Evolutionary conservation across 2,329 filamentous ascomycete genomes (phyloP).

Genomic region (Colletotrichum tofieldiae): DNA sequence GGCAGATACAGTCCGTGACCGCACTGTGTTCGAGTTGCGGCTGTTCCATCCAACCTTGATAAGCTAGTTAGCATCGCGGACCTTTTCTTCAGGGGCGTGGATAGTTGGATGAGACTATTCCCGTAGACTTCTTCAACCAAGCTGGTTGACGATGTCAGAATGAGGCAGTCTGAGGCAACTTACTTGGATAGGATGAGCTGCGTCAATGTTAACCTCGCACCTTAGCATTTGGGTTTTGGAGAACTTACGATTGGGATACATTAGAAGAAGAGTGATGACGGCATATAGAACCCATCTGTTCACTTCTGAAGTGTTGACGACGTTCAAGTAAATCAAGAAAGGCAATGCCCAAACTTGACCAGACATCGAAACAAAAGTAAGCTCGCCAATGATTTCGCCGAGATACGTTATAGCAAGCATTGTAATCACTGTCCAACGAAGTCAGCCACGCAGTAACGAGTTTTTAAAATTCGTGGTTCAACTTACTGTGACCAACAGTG

Average conservation of each 20-base stretch:
- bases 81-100: background rate
- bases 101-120: background rate
- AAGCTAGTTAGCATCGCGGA: background rate
- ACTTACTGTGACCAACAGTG: conserved; percentile 53
- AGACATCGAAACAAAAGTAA: conserved; percentile 62
- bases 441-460: conserved; percentile 25
- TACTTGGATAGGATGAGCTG: conserved; percentile 61
- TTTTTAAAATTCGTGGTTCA: too few relatives aligned
- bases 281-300: conserved; percentile 55
- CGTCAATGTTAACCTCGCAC: conserved; percentile 52
- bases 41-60: conserved; percentile 60
- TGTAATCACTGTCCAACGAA: conserved; percentile 52
- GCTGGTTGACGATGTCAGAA: background rate
- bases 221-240: conserved; percentile 42
- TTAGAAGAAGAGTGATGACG: conserved; percentile 54
- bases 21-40: conserved; percentile 73
- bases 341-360: conserved; percentile 74
- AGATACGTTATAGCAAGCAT: conserved; percentile 63
- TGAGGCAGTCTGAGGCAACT: background rate
- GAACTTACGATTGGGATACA: conserved; percentile 51
- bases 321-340: conserved; percentile 66
- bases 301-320: conserved; percentile 49
- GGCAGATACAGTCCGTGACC: conserved; percentile 73
- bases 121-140: background rate
- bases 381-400: conserved; percentile 63